Evolutionary conservation across 208 protist species (phyloP), one percentile per base, ranked within the genome.

Genomic region (Leishmania lainsoni): DNA sequence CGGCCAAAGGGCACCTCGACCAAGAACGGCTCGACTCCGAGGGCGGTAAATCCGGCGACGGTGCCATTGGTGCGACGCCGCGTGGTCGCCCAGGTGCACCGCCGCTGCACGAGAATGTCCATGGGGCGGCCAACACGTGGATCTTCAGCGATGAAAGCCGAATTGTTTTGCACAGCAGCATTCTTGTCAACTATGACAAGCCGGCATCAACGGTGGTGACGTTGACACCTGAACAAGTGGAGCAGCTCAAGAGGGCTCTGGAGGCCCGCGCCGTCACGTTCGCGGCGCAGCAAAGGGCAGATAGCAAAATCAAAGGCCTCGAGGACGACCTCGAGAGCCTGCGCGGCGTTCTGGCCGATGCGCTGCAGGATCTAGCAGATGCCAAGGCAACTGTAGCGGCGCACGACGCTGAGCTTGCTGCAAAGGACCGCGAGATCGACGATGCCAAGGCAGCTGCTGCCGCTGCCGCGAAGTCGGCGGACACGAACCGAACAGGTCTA

Each of bases 121-220:
- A 83, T 63, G 73, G 79, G 29, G 39, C 71, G 14, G 58, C 73
- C 29, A 77, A 74, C 73, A 78, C 71, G 29, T 83, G 81, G 70
- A 61, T 29, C 70, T 80, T 84, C 70, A 77, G 70, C 32, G 69
- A 85, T 20, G n/a, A 56, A 6, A 78, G 58, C 71, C 45, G 29
- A 49, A 76, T 78, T 0, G 56, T 81, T 20, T 35, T 77, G 29
- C 76, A 76, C 63, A 78, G 76, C 68, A 85, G 83, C 66, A 86
- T 75, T 22, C 83, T 92, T n/a, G 77, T 79, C 54, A 83, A 87
- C 70, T 90, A 90, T 81, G 85, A 90, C 79, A 58, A 52, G 56
- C 78, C 87, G 0, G 83, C 86, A n/a, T 63, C 80, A 12, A 86
- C 74, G 17, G 75, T 85, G 59, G 58, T 90, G 71, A 80, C 72